phyloP scores from a whole-genome alignment of 2,329 filamentous ascomycete genomes.

The Venturia aucupariae region DNA sequence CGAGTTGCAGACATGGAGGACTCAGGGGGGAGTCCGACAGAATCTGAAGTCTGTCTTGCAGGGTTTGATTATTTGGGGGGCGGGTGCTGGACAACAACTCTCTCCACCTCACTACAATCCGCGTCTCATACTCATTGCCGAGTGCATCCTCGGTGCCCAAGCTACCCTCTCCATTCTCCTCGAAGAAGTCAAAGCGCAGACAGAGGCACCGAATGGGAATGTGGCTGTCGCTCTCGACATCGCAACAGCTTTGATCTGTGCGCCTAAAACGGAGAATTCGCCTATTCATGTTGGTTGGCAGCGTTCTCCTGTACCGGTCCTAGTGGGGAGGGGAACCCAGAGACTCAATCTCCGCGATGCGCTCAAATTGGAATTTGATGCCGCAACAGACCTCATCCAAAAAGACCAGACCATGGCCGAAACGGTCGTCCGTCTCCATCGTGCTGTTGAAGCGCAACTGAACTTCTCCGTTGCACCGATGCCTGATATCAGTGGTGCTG shows the following conservation, averaged over 20 bases:
- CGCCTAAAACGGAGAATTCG: slow-evolving; percentile 41
- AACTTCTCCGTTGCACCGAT: slow-evolving; percentile 20
- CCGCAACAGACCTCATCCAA: slow-evolving; percentile 48
- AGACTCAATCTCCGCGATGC: slow-evolving; percentile 51
- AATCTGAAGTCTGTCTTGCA: slow-evolving; percentile 54
- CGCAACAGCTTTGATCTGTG: slow-evolving; percentile 58
- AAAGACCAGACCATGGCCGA: slow-evolving; percentile 51
- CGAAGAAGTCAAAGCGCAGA: slow-evolving; percentile 57
- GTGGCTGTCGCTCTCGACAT: slow-evolving; percentile 53
- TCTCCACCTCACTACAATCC: slow-evolving; percentile 45
- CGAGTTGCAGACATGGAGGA: slow-evolving; percentile 61
- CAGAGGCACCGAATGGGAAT: slow-evolving; percentile 48
- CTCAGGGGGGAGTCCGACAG: slow-evolving; percentile 43
- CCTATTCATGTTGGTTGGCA: slow-evolving; percentile 27
- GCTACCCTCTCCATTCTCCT: slow-evolving; percentile 53
- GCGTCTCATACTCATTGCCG: slow-evolving; percentile 54
- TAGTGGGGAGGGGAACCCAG: slow-evolving; percentile 20
- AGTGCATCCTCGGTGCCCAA: slow-evolving; percentile 53
- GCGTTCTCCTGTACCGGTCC: slow-evolving; percentile 22
- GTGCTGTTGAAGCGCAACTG: slow-evolving; percentile 58
- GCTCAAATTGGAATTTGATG: slow-evolving; percentile 49
- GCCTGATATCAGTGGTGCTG: slow-evolving; percentile 18
- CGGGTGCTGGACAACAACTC: slow-evolving; percentile 33
- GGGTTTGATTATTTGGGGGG: slow-evolving; percentile 57
- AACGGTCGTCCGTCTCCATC: slow-evolving; percentile 52